phyloP scores from a whole-genome alignment of 305 asterid species.

The Galium porrigens region DNA sequence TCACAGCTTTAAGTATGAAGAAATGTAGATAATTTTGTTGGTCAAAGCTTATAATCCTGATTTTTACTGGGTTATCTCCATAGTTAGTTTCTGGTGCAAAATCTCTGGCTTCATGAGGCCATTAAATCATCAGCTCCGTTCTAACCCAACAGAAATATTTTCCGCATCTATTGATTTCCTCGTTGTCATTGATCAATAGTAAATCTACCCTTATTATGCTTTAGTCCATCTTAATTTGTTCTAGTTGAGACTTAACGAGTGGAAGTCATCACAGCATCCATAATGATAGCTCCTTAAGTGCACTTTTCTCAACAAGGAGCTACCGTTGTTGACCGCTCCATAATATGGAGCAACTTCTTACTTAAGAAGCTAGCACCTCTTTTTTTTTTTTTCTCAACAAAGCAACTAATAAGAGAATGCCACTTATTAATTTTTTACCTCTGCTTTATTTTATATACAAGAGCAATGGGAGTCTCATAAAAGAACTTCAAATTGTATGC shows the following conservation, averaged over 20 bases:
- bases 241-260: background rate
- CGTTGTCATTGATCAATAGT: background rate
- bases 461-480: background rate
- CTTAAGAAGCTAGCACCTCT: background rate
- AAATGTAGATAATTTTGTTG: background rate
- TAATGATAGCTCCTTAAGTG: background rate
- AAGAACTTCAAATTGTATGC: background rate
- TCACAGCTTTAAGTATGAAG: conserved; percentile 4
- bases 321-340: background rate
- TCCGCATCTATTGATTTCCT: background rate
- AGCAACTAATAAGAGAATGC: too few species aligned
- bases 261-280: background rate
- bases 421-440: too few species aligned
- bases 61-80: background rate
- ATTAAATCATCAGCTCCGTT: background rate
- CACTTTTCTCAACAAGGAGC: background rate
- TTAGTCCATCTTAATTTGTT: background rate
- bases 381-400: background rate
- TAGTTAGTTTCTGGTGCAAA: background rate
- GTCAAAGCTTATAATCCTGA: background rate
- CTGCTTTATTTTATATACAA: too few species aligned
- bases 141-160: background rate
- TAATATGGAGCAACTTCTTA: background rate
- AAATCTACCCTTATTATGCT: background rate
- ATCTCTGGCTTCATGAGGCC: background rate